Evolutionary conservation across 2,329 filamentous ascomycete species (phyloP).

Genomic region (Fusarium algeriense): DNA sequence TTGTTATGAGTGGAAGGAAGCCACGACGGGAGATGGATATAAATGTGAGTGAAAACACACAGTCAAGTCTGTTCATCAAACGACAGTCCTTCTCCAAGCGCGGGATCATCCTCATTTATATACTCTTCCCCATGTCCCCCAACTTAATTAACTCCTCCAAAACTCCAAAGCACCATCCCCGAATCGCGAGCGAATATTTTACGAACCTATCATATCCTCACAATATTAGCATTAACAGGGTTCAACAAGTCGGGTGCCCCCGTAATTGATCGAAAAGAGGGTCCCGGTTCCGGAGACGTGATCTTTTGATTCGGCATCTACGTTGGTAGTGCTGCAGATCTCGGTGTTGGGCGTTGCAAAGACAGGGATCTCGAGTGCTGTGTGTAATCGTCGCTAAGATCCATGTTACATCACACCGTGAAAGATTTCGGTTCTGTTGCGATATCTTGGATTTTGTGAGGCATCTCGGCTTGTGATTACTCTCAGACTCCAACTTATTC

Average conservation of each 20-base stretch:
- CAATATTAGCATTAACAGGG: constrained; percentile 1
- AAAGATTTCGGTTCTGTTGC: background rate
- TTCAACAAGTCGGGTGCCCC: background rate
- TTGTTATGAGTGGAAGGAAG: background rate
- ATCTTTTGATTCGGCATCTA: constrained; percentile 16
- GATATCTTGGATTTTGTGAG: background rate
- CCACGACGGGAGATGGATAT: background rate
- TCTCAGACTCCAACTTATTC: background rate
- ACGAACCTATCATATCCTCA: constrained; percentile 19
- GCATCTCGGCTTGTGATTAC: background rate
- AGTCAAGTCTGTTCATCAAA: constrained; percentile 4
- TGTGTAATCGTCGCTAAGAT: constrained; percentile 1
- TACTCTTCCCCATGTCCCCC: constrained; percentile 15
- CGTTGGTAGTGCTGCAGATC: constrained; percentile 28
- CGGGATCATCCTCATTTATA: constrained; percentile 24
- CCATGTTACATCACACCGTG: constrained; percentile 12
- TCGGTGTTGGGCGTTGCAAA: constrained; percentile 21
- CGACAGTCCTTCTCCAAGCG: background rate
- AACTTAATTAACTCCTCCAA: constrained; percentile 30
- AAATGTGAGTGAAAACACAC: constrained; percentile 1
- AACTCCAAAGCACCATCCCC: constrained; percentile 32
- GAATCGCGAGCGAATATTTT: constrained; percentile 17
- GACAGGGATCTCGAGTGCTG: constrained; percentile 8
- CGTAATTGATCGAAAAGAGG: background rate
- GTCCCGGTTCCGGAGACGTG: constrained; percentile 11